Percentiles rank a stretch among this genome's conserved stretches.
These are phyloP conservation scores for Harrya chromipes DNA, from an alignment of 768 basidiomycete species.

Conservation along the genomic window DNA sequence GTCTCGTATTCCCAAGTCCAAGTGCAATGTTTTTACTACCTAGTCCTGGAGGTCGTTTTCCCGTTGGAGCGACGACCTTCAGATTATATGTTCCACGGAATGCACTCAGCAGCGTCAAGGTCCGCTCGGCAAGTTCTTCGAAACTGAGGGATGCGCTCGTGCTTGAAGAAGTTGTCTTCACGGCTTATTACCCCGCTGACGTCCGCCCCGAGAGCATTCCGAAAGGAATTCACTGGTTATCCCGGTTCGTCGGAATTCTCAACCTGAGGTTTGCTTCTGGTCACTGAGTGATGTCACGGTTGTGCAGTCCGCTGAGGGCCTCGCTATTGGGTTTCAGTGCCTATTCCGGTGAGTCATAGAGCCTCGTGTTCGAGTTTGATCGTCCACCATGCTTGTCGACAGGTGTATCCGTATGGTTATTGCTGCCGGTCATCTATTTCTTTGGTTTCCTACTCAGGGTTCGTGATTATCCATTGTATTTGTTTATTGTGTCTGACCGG, in stretches of 20 bases:
- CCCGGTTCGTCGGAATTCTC: slow-evolving; percentile 40
- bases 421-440: slow-evolving; percentile 49
- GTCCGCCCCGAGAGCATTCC: slow-evolving; percentile 21
- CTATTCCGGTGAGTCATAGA: slow-evolving; percentile 41
- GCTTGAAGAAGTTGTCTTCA: slow-evolving; percentile 63
- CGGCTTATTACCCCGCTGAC: slow-evolving; percentile 62
- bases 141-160: slow-evolving; percentile 41
- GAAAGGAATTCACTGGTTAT: slow-evolving; percentile 54
- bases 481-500: neutral
- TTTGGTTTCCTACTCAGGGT: slow-evolving; percentile 51
- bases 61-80: slow-evolving; percentile 61
- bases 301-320: slow-evolving; percentile 37
- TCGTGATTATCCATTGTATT: neutral
- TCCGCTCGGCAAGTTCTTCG: slow-evolving; percentile 24
- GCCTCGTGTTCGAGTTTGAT: neutral
- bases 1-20: no score
- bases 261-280: neutral
- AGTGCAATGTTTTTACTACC: slow-evolving; percentile 45
- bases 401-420: slow-evolving; percentile 29
- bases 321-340: slow-evolving; percentile 47
- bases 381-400: neutral
- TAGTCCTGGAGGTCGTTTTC: slow-evolving; percentile 42
- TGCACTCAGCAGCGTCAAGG: slow-evolving; percentile 41
- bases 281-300: slow-evolving; percentile 5
- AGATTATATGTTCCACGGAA: slow-evolving; percentile 41